Evolutionary conservation across 768 basidiomycete species (phyloP), one percentile per base, ranked within the genome.

Genomic region (Tephrocybe sp.): DNA sequence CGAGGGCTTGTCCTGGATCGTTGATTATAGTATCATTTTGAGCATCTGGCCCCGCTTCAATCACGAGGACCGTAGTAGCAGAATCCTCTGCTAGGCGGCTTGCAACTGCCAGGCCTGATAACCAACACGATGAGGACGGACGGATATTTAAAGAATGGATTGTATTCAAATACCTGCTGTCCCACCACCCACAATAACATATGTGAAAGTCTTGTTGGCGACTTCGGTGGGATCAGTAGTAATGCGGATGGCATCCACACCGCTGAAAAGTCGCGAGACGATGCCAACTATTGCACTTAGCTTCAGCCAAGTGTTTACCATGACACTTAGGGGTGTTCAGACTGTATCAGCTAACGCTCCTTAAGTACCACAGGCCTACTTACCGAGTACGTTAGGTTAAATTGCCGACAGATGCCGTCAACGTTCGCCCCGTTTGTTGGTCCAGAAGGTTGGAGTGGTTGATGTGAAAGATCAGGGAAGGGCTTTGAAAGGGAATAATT

Each of bases 161-260:
- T n/a, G n/a, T n/a, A n/a, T n/a, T n/a, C n/a, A n/a, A n/a, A 14
- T 49, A 57, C 53, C 52, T 51, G 56, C 56, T 12, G 56, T 57
- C 4, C 56, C 56, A 18, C 53, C 56, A 6, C 56, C 56, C 1
- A 57, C 38, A 14, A 57, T 36, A 8, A 57, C 42, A 23, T 57
- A 57, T 15, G 56, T 30, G 28, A 45, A 57, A 2, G 49, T 54
- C 33, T 47, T 54, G 26, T 54, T 54, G 1, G 34, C 36, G 15
- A 54, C 46, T 32, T 47, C 53, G 18, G n/a, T 15, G 15, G 56
- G 40, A 36, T 57, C 38, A 32, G 18, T 28, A 1, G 56, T 57
- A 9, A 57, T 51, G 4, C 18, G 52, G 32, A 57, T 57, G 4
- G 44, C 56, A 14, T 44, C 12, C 9, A 48, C 56, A 17, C 11